Conservation (phyloP, 1,284 basidiomycete genomes). For the Fistulinella cinereoalba region DNA sequence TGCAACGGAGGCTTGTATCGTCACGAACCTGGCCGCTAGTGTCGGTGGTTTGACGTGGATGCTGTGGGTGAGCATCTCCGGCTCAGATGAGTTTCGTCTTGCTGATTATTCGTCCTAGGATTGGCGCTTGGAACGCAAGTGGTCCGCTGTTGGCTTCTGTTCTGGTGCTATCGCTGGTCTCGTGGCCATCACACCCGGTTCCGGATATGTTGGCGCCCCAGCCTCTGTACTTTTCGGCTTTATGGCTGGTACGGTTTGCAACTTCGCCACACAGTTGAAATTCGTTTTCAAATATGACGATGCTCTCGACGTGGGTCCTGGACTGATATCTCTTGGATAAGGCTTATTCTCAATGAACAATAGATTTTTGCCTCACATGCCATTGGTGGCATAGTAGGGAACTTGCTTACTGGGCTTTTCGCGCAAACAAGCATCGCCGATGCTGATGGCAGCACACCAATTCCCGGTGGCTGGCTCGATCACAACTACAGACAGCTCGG, state of each 20-base stretch:
- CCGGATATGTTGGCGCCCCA: conserved; percentile 85
- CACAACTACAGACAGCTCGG: conserved; percentile 81
- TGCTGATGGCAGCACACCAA: conserved; percentile 76
- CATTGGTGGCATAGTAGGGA: conserved; percentile 87
- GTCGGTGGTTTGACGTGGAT: conserved; percentile 94
- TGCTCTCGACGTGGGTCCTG: conserved; percentile 65
- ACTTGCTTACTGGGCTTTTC: conserved; percentile 84
- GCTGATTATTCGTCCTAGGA: conserved; percentile 47
- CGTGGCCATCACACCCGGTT: conserved; percentile 89
- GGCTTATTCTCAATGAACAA: not conserved
- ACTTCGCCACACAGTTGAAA: conserved; percentile 95
- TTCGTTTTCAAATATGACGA: conserved; percentile 75
- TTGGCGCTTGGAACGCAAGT: conserved; percentile 90
- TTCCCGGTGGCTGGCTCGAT: conserved; percentile 91
- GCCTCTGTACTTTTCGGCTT: conserved; percentile 86
- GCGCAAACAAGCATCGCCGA: conserved; percentile 82
- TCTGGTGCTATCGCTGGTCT: conserved; percentile 91
- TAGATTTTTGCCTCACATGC: conserved; percentile 89
- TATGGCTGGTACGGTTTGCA: conserved; percentile 81
- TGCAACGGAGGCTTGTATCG: conserved; percentile 86
- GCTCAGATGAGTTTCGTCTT: not conserved
- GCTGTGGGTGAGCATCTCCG: conserved; percentile 56
- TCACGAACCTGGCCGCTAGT: conserved; percentile 87
- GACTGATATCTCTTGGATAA: not conserved
- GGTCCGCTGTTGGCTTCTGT: conserved; percentile 94